These are phyloP conservation scores for Pseudogymnoascus sp. DNA, from an alignment of 2,329 filamentous ascomycete species.

Conservation along the genomic window DNA sequence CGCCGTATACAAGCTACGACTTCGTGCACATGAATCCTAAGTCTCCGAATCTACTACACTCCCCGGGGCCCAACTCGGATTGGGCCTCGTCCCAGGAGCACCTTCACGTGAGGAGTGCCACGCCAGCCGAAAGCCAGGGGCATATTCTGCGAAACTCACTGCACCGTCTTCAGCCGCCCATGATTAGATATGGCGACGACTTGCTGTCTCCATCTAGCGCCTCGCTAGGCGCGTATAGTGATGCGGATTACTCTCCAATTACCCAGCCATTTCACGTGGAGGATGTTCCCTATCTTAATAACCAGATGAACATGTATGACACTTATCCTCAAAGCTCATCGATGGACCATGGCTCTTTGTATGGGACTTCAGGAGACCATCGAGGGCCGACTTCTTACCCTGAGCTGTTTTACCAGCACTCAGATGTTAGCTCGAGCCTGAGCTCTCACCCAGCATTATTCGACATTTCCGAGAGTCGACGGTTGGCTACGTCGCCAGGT, in stretches of 20 bases:
- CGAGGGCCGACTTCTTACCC: slow-evolving; percentile 52
- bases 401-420: slow-evolving; percentile 52
- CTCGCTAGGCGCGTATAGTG: slow-evolving; percentile 43
- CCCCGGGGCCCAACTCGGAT: slow-evolving; percentile 18
- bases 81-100: slow-evolving; percentile 26
- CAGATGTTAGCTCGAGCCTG: slow-evolving; percentile 52
- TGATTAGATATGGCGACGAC: slow-evolving; percentile 31
- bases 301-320: slow-evolving; percentile 50
- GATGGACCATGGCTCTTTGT: slow-evolving; percentile 47
- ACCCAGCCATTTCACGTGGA: slow-evolving; percentile 47
- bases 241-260: slow-evolving; percentile 50
- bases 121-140: slow-evolving; percentile 24
- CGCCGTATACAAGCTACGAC: slow-evolving; percentile 31
- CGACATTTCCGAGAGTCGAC: slow-evolving; percentile 33
- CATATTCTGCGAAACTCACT: slow-evolving; percentile 42
- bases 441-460: slow-evolving; percentile 51
- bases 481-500: slow-evolving; percentile 23
- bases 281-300: slow-evolving; percentile 48
- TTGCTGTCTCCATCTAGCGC: slow-evolving; percentile 32
- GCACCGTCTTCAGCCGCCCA: slow-evolving; percentile 39
- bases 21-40: slow-evolving; percentile 32
- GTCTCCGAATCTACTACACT: slow-evolving; percentile 20
- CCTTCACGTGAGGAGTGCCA: slow-evolving; percentile 13
- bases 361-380: slow-evolving; percentile 46
- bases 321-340: slow-evolving; percentile 46